phyloP scores from a whole-genome alignment of 2,329 filamentous ascomycete genomes.

The Ascochyta koolunga region DNA sequence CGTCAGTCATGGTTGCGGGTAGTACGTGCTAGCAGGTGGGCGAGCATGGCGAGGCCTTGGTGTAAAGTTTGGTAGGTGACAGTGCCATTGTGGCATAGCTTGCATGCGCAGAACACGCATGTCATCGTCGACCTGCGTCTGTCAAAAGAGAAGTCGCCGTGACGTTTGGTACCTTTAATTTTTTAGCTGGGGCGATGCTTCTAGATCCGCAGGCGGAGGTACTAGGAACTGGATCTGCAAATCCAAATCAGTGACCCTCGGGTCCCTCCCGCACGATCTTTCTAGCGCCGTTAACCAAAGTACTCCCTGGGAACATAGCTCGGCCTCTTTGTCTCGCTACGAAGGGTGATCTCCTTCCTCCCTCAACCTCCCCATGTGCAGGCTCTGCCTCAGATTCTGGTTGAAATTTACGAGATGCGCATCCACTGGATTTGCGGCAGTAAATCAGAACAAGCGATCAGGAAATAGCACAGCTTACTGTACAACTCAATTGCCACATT shows the following conservation, averaged over 20 bases:
- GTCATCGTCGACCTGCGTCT: constrained; percentile 9
- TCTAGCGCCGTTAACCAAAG: constrained; percentile 1
- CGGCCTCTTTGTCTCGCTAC: constrained; percentile 1
- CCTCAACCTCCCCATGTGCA: background rate
- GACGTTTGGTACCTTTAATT: background rate
- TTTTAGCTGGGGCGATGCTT: background rate
- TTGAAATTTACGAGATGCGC: background rate
- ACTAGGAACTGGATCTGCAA: constrained; percentile 11
- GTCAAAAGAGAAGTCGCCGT: constrained; percentile 1
- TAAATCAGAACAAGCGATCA: background rate
- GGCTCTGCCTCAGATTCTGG: constrained; percentile 6
- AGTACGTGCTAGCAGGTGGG: background rate
- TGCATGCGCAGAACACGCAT: background rate
- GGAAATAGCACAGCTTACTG: too few species aligned
- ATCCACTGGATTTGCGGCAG: background rate
- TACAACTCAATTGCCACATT: background rate
- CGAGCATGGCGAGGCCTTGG: background rate
- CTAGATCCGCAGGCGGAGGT: background rate
- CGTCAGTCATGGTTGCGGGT: background rate
- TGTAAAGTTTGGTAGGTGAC: background rate
- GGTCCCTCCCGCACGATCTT: constrained; percentile 13
- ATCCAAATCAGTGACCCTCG: constrained; percentile 7
- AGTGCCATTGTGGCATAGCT: background rate
- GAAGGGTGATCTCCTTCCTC: constrained; percentile 5
- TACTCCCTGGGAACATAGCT: constrained; percentile 5